Conservation (phyloP, 306 rosid genomes). For the Quercus bicolor region DNA sequence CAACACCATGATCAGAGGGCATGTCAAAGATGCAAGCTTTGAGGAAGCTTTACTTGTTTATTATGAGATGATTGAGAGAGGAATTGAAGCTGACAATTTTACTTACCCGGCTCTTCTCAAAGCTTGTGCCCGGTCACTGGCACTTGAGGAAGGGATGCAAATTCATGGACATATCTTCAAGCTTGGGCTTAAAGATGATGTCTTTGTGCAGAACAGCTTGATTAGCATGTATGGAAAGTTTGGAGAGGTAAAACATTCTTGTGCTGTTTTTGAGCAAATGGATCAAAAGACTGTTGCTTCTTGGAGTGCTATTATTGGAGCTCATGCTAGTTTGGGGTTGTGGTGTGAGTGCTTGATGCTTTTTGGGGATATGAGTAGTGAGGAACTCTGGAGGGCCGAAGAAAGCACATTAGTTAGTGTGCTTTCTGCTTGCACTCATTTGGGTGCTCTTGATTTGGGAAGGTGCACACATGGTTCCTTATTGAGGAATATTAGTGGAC, state of each 20-base stretch:
- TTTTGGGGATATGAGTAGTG: conserved; percentile 58
- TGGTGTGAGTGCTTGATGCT: conserved; percentile 70
- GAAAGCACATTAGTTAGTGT: conserved; percentile 72
- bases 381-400: conserved; percentile 64
- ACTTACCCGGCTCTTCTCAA: conserved; percentile 69
- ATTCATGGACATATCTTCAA: conserved; percentile 65
- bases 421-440: conserved; percentile 78
- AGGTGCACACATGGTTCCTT: conserved; percentile 64
- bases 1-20: conserved; percentile 71
- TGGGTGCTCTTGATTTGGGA: conserved; percentile 70
- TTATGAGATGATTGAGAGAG: conserved; percentile 55
- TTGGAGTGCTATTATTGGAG: conserved; percentile 84
- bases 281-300: conserved; percentile 64
- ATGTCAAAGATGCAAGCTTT: conserved; percentile 41
- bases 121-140: conserved; percentile 57
- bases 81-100: conserved; percentile 64
- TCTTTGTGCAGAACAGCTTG: conserved; percentile 75
- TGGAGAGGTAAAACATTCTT: conserved; percentile 34
- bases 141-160: conserved; percentile 52
- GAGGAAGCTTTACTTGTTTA: conserved; percentile 54
- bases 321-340: conserved; percentile 56
- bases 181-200: conserved; percentile 58
- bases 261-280: conserved; percentile 48
- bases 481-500: conserved; percentile 61
- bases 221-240: conserved; percentile 77